These are phyloP conservation scores for Colletotrichum acutatum DNA, from an alignment of 2,329 filamentous ascomycete genomes.

Conservation along the genomic window DNA sequence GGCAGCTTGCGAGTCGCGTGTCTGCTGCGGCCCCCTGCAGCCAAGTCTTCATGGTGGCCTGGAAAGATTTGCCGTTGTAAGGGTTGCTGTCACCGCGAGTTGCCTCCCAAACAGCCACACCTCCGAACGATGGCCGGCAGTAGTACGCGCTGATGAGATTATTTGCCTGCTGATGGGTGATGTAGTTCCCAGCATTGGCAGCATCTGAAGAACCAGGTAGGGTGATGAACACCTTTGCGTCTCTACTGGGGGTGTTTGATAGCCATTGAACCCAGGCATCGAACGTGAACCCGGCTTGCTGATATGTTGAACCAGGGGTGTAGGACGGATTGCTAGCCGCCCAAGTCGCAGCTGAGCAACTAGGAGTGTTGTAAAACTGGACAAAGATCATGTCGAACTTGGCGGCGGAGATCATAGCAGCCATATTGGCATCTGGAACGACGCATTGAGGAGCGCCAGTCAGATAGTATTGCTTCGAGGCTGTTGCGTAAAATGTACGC, in stretches of 20 bases:
- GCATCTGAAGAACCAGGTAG: conserved; percentile 42
- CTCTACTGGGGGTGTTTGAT: conserved; percentile 39
- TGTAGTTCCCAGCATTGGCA: conserved; percentile 39
- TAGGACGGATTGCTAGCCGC: conserved; percentile 41
- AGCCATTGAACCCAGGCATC: conserved; percentile 43
- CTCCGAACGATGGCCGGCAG: conserved; percentile 41
- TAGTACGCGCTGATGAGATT: conserved; percentile 42
- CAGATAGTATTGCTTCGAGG: conserved; percentile 51
- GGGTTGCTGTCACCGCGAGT: conserved; percentile 35
- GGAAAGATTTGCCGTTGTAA: conserved; percentile 33
- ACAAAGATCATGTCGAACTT: conserved; percentile 55
- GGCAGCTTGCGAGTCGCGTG: not conserved
- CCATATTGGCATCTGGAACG: conserved; percentile 50
- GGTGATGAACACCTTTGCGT: conserved; percentile 44
- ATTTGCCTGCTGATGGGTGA: conserved; percentile 37
- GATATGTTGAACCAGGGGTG: conserved; percentile 35
- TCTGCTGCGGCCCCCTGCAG: conserved; percentile 16
- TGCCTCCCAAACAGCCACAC: conserved; percentile 46
- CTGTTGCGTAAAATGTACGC: conserved; percentile 39
- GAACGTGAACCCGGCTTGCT: conserved; percentile 43
- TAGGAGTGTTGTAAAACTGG: conserved; percentile 61
- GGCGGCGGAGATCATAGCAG: conserved; percentile 50
- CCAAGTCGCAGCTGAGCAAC: conserved; percentile 47
- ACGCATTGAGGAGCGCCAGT: conserved; percentile 59
- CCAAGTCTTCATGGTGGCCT: conserved; percentile 31